phyloP scores from a whole-genome alignment of 441 rosid species.

The Pelargonium fulgidum region DNA sequence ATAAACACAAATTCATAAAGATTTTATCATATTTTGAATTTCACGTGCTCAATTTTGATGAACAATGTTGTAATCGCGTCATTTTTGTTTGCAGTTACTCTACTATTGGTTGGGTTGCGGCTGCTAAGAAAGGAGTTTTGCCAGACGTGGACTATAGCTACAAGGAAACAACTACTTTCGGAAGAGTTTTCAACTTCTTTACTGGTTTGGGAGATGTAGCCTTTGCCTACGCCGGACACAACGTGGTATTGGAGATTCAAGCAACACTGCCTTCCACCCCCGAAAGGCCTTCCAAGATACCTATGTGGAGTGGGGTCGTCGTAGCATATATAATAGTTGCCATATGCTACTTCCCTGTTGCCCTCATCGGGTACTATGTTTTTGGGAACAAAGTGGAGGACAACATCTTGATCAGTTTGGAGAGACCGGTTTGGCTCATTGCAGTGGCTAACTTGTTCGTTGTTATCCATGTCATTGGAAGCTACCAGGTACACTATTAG shows the following conservation, averaged over 20 bases:
- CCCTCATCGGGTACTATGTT: constrained; percentile 44
- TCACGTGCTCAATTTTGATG: background rate
- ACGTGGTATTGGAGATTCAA: constrained; percentile 76
- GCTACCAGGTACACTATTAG: constrained; percentile 54
- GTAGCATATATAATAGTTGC: constrained; percentile 62
- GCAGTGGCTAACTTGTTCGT: constrained; percentile 65
- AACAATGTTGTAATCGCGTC: background rate
- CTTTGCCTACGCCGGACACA: constrained; percentile 80
- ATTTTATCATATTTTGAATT: too few relatives aligned
- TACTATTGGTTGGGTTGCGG: constrained; percentile 54
- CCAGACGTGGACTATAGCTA: constrained; percentile 50
- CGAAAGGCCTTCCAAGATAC: constrained; percentile 59
- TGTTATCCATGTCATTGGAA: constrained; percentile 72
- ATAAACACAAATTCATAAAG: too few relatives aligned
- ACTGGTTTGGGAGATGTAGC: constrained; percentile 66
- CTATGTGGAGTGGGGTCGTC: constrained; percentile 78
- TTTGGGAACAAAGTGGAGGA: constrained; percentile 61
- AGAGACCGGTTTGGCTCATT: constrained; percentile 65
- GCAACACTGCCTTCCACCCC: constrained; percentile 86
- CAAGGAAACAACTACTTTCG: constrained; percentile 36
- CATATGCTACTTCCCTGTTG: constrained; percentile 75
- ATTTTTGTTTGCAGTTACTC: constrained; percentile 47
- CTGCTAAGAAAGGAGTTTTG: constrained; percentile 36
- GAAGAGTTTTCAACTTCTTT: constrained; percentile 43
- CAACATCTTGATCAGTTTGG: constrained; percentile 51